A percentile compares a stretch with the other conserved stretches of the same genome.
These are phyloP conservation scores for Cucurbita pepo DNA, from an alignment of 306 rosid species.

Conservation along the genomic window DNA sequence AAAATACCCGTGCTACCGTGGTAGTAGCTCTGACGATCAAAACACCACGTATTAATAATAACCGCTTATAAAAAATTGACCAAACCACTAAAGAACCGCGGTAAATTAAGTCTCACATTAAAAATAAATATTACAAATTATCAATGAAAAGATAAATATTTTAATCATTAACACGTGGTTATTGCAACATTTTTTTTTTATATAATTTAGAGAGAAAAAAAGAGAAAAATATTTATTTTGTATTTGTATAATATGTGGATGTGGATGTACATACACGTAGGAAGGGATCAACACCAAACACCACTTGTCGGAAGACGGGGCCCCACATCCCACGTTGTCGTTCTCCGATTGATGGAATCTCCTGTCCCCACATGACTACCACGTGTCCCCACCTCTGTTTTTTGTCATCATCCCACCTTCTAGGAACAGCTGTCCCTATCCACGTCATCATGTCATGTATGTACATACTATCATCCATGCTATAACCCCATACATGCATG, in stretches of 20 bases:
- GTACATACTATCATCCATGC: too few relatives aligned
- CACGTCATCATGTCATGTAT: not conserved
- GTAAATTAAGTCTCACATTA: too few relatives aligned
- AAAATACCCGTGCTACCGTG: too few relatives aligned
- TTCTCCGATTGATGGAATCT: not conserved
- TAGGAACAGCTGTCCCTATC: not conserved
- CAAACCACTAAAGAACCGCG: too few relatives aligned
- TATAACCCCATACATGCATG: too few relatives aligned
- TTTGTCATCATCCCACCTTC: not conserved
- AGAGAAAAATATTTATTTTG: not conserved
- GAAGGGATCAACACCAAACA: not conserved
- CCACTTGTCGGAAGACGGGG: not conserved
- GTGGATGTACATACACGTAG: not conserved
- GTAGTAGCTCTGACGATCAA: too few relatives aligned
- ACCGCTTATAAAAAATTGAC: too few relatives aligned
- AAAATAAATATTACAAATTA: too few relatives aligned
- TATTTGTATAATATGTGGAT: not conserved
- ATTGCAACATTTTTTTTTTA: too few relatives aligned
- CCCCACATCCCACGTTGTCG: conserved; percentile 2
- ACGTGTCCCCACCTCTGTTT: not conserved
- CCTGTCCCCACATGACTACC: not conserved
- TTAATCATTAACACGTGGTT: too few relatives aligned
- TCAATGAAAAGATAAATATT: too few relatives aligned
- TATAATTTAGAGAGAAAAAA: not conserved
- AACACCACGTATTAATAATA: too few relatives aligned